Conservation (phyloP, 371 early-diverging fungal genomes). For the Mucor circinelloides region DNA sequence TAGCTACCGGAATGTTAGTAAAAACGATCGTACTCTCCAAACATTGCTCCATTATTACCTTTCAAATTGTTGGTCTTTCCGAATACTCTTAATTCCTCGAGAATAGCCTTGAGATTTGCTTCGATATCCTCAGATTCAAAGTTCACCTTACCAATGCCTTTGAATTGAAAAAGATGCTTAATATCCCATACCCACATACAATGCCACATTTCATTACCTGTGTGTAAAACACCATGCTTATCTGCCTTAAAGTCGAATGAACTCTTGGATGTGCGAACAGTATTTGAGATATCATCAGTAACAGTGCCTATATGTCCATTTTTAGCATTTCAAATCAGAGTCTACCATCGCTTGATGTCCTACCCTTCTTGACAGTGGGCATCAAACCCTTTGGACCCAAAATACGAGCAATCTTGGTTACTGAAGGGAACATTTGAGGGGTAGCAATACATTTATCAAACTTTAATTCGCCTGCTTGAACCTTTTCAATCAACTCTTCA, state of each 20-base stretch:
- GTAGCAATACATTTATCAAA: conserved; percentile 90
- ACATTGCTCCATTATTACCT: too few relatives aligned
- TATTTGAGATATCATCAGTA: conserved; percentile 67
- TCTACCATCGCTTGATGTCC: not conserved
- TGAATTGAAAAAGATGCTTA: not conserved
- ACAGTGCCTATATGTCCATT: conserved; percentile 63
- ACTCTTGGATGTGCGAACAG: conserved; percentile 64
- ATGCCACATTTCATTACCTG: conserved; percentile 42
- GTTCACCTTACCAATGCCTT: conserved; percentile 55
- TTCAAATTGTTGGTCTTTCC: conserved; percentile 62
- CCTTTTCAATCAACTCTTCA: conserved; percentile 79
- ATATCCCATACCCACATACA: not conserved
- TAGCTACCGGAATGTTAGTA: conserved; percentile 34
- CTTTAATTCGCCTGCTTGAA: conserved; percentile 65
- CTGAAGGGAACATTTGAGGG: conserved; percentile 86
- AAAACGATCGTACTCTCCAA: not conserved
- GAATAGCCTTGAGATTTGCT: conserved; percentile 59
- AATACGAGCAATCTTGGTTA: conserved; percentile 88
- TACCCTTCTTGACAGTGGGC: conserved; percentile 93
- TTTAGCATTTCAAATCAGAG: not conserved
- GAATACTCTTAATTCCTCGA: conserved; percentile 59
- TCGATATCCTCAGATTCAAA: conserved; percentile 60
- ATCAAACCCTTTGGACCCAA: conserved; percentile 95
- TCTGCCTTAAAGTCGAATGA: conserved; percentile 81
- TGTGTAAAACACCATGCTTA: conserved; percentile 71